Conservation (phyloP, 495 filamentous ascomycete genomes). For the Penicillium herquei region DNA sequence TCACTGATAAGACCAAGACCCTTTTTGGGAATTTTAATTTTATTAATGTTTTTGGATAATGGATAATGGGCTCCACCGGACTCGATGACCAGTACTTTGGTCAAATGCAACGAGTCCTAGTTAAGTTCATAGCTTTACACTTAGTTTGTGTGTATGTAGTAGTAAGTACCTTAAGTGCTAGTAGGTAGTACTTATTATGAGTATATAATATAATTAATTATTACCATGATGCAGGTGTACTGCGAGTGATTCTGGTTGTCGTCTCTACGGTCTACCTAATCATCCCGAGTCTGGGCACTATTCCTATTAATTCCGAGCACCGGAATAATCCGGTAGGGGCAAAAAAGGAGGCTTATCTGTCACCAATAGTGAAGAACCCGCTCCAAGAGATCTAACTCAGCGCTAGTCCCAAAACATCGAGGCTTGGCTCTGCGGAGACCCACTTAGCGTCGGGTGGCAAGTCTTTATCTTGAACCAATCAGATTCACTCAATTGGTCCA, state of each 20-base stretch:
- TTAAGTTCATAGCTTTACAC: no score
- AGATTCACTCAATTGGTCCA: background rate
- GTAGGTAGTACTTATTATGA: no score
- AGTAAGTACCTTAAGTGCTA: no score
- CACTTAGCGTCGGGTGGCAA: conserved; percentile 8
- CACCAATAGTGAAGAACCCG: conserved; percentile 8
- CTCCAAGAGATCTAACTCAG: background rate
- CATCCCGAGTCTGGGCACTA: background rate
- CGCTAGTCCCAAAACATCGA: conserved; percentile 1
- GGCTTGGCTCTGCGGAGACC: background rate
- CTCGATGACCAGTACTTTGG: conserved; percentile 5
- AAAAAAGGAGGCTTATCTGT: conserved; percentile 16
- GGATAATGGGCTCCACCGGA: conserved; percentile 2
- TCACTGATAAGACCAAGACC: conserved; percentile 12
- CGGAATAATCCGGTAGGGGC: conserved; percentile 11
- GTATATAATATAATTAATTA: no score
- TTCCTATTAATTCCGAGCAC: background rate
- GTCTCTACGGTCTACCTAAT: no score
- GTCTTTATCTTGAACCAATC: conserved; percentile 8
- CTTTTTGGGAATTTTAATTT: background rate
- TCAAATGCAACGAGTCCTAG: no score
- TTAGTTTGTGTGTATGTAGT: no score
- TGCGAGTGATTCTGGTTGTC: background rate
- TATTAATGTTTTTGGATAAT: background rate
- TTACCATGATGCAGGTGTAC: background rate